Evolutionary conservation across 1,284 basidiomycete species (phyloP), one percentile per base, ranked within the genome.

Genomic region (Polyporus tsugae): DNA sequence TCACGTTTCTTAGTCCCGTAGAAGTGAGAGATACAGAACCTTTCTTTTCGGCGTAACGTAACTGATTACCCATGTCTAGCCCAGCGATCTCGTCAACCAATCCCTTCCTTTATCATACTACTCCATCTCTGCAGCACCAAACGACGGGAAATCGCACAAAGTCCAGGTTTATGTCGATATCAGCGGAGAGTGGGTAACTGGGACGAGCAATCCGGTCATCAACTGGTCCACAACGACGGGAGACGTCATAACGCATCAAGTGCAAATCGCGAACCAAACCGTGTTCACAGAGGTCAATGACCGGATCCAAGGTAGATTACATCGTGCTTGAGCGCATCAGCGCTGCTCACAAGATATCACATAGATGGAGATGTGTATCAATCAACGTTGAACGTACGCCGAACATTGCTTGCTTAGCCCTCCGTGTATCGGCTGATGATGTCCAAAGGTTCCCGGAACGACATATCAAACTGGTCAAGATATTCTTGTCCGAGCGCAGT

Each of bases 131-230:
- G 85, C 82, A 4, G 79, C 78, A 6, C 83, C 89, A 2, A 88
- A 81, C 17, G 88, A 91, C 73, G 86, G 85, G 10, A 71, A 73
- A 11, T 71, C 85, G 4, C 90, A 91, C 75, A 77, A 78, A 25
- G 85, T 92, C 6, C 86, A 89, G 74, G 73, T 90, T 6, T 90
- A 91, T 78, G 86, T 85, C 25, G 88, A 92, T 75, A 87, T 91
- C 78, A 87, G 85, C 64, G 88, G 85, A 13, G 89, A 90, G 80
- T 91, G 89, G 89, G 82, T 86, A 13, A 85, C 87, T 25, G 87
- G 88, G 13, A 84, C 88, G 74, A 85, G 87, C 73, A 80, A 79
- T 25, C 79, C 85, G 60, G 75, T 75, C 1, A 86, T 83, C n/a
- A 86, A 83, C 75, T 91, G 89, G 89, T 22, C 39, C 6, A 58